Percentiles rank a stretch among this genome's conserved stretches.
These are phyloP conservation scores for Chaetomiaceae sp. DNA, from an alignment of 2,329 filamentous ascomycete species.

Conservation along the genomic window DNA sequence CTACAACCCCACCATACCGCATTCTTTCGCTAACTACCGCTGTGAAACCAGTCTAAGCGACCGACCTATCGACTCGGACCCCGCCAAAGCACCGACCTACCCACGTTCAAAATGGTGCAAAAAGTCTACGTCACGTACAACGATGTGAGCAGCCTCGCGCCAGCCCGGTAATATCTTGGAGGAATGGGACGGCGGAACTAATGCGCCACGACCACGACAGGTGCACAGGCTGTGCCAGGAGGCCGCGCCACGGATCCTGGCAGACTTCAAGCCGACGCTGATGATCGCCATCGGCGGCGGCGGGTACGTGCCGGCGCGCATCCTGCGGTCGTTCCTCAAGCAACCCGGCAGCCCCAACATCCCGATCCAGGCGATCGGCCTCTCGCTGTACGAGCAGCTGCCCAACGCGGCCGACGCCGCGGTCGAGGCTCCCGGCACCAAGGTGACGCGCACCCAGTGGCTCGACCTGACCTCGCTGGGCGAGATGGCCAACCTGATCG, in stretches of 20 bases:
- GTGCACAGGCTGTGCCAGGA: slow-evolving; percentile 96
- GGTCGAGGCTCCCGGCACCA: slow-evolving; percentile 77
- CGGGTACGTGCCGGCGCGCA: slow-evolving; percentile 93
- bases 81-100: no score
- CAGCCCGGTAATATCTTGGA: not conserved
- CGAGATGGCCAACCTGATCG: slow-evolving; percentile 81
- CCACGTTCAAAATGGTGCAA: slow-evolving; percentile 70
- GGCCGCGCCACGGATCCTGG: slow-evolving; percentile 72
- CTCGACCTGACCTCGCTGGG: slow-evolving; percentile 77
- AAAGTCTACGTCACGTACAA: slow-evolving; percentile 92
- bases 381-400: slow-evolving; percentile 92
- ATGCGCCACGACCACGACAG: slow-evolving; percentile 39
- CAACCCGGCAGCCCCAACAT: slow-evolving; percentile 83
- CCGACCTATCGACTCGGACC: no score
- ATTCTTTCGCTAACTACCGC: no score
- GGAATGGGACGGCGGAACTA: not conserved
- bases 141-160: slow-evolving; percentile 53
- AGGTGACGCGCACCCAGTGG: slow-evolving; percentile 98
- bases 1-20: no score
- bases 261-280: slow-evolving; percentile 83
- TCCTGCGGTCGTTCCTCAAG: slow-evolving; percentile 96
- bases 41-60: no score
- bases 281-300: slow-evolving; percentile 98
- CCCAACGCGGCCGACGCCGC: slow-evolving; percentile 37
- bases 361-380: slow-evolving; percentile 96